Conservation (phyloP, 495 filamentous ascomycete genomes). For the Aspergillus diversus region DNA sequence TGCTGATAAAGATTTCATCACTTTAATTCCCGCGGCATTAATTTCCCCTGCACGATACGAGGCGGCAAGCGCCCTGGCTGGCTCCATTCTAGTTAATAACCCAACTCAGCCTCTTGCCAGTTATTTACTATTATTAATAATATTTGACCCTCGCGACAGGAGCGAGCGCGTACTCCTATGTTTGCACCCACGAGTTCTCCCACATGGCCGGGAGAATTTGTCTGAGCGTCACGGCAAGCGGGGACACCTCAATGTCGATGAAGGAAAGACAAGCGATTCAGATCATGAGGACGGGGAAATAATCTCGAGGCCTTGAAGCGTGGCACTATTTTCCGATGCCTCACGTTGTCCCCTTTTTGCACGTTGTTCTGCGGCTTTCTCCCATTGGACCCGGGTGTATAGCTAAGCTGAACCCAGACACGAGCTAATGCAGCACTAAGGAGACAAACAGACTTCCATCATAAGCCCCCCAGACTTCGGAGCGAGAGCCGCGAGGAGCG, state of each 20-base stretch:
- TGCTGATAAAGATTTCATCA: slow-evolving; percentile 3
- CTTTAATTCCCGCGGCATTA: not conserved
- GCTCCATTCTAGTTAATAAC: too few species aligned
- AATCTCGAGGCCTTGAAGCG: not conserved
- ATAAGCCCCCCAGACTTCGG: not conserved
- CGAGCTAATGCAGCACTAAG: not conserved
- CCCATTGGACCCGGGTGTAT: not conserved
- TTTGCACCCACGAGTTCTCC: not conserved
- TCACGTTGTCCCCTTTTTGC: not conserved
- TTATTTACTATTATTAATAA: not conserved
- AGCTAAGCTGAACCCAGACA: not conserved
- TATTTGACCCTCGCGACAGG: not conserved
- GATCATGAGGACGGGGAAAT: slow-evolving; percentile 5
- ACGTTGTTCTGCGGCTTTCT: not conserved
- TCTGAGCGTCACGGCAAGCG: not conserved
- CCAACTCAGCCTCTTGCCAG: too few species aligned
- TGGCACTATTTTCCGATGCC: not conserved
- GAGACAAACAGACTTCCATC: not conserved
- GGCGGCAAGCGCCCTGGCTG: slow-evolving; percentile 3
- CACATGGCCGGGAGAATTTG: not conserved
- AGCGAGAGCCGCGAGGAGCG: not conserved
- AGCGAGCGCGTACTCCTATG: not conserved
- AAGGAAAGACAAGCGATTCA: not conserved
- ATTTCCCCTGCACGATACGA: slow-evolving; percentile 8
- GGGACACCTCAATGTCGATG: not conserved